Percentiles rank a stretch among this genome's conserved stretches.
Conservation (phyloP, 371 early-diverging fungal genomes). For the Funneliformis caledonium region DNA sequence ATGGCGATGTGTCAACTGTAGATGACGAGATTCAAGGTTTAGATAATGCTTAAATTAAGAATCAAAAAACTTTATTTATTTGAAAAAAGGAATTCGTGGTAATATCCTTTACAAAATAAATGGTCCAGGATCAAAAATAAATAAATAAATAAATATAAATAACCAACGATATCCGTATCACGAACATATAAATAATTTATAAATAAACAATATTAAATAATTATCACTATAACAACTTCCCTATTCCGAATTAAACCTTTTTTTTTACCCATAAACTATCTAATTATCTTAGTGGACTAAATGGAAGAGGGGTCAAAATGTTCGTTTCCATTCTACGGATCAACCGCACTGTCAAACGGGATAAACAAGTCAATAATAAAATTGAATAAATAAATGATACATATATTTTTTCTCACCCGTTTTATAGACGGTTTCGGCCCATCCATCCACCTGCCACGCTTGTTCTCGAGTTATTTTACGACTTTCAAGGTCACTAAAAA, state of each 20-base stretch:
- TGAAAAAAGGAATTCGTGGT: no score
- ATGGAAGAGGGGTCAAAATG: slow-evolving; percentile 81
- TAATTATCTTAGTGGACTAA: slow-evolving; percentile 71
- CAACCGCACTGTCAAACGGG: slow-evolving; percentile 64
- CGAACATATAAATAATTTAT: not conserved
- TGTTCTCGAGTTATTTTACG: slow-evolving; percentile 88
- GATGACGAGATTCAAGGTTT: slow-evolving; percentile 33
- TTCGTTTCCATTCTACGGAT: slow-evolving; percentile 84
- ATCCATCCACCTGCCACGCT: slow-evolving; percentile 93
- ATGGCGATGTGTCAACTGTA: slow-evolving; percentile 30
- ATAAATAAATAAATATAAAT: not conserved
- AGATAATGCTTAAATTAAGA: slow-evolving; percentile 3
- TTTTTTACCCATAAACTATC: not conserved
- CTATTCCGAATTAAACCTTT: not conserved
- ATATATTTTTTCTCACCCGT: slow-evolving; percentile 62
- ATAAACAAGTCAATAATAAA: not conserved
- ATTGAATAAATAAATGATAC: not conserved
- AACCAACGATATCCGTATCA: not conserved
- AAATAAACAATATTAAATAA: not conserved
- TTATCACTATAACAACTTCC: not conserved
- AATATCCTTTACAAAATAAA: not conserved
- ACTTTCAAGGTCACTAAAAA: slow-evolving; percentile 71
- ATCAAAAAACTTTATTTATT: not conserved
- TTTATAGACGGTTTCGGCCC: slow-evolving; percentile 91
- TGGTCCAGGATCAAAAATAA: not conserved